Evolutionary conservation across 768 basidiomycete genomes (phyloP).

Genomic region (Lentinus tigrinus): DNA sequence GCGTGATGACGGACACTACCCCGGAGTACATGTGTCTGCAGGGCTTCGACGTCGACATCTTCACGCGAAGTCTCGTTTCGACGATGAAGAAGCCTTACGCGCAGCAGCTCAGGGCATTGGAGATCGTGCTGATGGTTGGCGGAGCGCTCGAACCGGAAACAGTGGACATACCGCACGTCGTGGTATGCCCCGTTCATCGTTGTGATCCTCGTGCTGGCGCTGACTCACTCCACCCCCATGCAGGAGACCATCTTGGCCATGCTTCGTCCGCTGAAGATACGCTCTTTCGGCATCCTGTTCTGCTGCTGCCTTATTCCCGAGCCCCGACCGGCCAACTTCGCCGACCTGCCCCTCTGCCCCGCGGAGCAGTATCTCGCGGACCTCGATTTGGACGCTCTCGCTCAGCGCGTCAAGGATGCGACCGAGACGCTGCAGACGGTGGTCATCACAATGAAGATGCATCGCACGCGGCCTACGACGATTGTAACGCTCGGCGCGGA

Average conservation of each 20-base stretch:
- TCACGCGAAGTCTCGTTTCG: background rate
- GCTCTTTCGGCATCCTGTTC: background rate
- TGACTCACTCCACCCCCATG: background rate
- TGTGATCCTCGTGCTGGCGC: background rate
- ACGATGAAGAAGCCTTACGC: background rate
- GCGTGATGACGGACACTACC: background rate
- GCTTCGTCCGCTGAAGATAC: background rate
- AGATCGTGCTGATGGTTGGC: background rate
- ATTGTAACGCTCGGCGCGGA: background rate
- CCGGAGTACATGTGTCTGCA: background rate
- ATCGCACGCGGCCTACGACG: background rate
- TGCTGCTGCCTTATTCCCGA: background rate
- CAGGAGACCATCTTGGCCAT: background rate
- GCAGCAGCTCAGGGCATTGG: background rate
- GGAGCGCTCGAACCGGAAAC: background rate
- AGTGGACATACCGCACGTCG: background rate
- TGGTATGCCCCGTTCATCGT: background rate
- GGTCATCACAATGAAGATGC: background rate
- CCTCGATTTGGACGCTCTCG: background rate
- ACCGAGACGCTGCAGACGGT: background rate
- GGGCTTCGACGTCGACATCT: background rate
- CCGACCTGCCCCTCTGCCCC: background rate
- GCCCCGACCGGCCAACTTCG: background rate
- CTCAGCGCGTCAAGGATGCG: background rate
- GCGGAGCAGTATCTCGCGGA: slow-evolving; percentile 1